Evolutionary conservation across 768 basidiomycete genomes (phyloP).

Genomic region (Kwoniella heveanensis): DNA sequence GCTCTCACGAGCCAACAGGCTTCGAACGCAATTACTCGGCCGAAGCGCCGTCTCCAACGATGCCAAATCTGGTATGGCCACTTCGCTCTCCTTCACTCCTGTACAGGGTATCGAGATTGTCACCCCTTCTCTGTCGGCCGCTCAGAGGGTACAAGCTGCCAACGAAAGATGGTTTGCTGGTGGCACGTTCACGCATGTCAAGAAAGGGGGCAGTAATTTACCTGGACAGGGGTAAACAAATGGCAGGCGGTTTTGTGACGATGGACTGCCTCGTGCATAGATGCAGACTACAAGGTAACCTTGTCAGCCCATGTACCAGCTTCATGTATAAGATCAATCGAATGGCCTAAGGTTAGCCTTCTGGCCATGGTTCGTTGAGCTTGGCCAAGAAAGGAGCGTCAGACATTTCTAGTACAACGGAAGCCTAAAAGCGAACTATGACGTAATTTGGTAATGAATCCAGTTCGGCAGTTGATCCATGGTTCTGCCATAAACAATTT

Average conservation of each 20-base stretch:
- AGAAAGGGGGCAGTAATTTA: conserved; percentile 49
- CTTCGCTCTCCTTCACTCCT: conserved; percentile 90
- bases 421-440: background rate
- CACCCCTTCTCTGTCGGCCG: conserved; percentile 71
- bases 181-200: conserved; percentile 56
- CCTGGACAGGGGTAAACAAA: conserved; percentile 27
- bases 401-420: no score
- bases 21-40: conserved; percentile 81
- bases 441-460: background rate
- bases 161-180: conserved; percentile 93
- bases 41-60: conserved; percentile 66
- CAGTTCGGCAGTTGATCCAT: no score
- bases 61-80: conserved; percentile 78
- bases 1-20: conserved; percentile 89
- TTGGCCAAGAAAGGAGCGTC: no score
- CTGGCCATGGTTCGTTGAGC: no score
- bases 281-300: no score
- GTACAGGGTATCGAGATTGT: conserved; percentile 98
- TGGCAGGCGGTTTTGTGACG: no score
- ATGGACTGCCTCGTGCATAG: no score
- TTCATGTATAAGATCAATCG: no score
- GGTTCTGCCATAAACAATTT: no score
- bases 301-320: no score
- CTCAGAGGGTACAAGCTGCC: conserved; percentile 81
- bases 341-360: no score